A percentile compares a stretch with the other conserved stretches of the same genome.
phyloP scores from a whole-genome alignment of 208 protist species.

The Acanthamoeba castellanii region DNA sequence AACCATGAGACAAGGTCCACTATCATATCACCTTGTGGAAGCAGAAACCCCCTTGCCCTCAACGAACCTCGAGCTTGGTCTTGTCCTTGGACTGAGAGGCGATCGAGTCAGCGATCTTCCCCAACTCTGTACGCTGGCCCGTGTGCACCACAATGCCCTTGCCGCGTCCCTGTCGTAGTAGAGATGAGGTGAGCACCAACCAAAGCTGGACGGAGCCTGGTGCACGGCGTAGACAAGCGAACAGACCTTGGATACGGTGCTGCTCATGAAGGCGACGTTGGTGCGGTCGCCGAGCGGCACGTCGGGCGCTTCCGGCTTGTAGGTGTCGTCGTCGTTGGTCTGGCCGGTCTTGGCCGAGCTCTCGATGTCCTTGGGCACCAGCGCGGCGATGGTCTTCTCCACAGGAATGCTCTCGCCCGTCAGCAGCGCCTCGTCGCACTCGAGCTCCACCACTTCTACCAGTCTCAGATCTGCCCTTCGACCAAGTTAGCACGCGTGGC shows the following conservation, averaged over 20 bases:
- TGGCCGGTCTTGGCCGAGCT: not conserved
- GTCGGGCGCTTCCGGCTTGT: not conserved
- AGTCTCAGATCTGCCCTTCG: constrained; percentile 92
- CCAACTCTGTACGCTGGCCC: constrained; percentile 55
- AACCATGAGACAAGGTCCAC: not conserved
- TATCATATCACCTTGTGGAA: not conserved
- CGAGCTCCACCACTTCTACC: constrained; percentile 78
- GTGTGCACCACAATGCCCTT: constrained; percentile 68
- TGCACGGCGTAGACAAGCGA: not conserved
- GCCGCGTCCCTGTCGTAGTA: not conserved
- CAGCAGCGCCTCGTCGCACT: constrained; percentile 93
- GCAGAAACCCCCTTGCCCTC: not conserved
- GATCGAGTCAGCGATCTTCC: constrained; percentile 65
- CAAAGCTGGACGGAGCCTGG: not conserved
- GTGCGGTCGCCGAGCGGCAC: constrained; percentile 6
- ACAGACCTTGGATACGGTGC: constrained; percentile 31
- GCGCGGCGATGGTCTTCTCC: constrained; percentile 81
- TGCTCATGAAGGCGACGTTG: constrained; percentile 73
- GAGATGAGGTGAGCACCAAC: not conserved
- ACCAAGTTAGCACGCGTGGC: not conserved
- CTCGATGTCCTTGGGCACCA: not conserved
- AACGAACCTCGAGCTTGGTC: constrained; percentile 43
- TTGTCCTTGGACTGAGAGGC: not conserved
- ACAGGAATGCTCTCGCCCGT: constrained; percentile 93
- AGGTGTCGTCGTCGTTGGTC: not conserved